Evolutionary conservation across 176 grass and related monocot species (phyloP).

Genomic region (Phragmites australis): DNA sequence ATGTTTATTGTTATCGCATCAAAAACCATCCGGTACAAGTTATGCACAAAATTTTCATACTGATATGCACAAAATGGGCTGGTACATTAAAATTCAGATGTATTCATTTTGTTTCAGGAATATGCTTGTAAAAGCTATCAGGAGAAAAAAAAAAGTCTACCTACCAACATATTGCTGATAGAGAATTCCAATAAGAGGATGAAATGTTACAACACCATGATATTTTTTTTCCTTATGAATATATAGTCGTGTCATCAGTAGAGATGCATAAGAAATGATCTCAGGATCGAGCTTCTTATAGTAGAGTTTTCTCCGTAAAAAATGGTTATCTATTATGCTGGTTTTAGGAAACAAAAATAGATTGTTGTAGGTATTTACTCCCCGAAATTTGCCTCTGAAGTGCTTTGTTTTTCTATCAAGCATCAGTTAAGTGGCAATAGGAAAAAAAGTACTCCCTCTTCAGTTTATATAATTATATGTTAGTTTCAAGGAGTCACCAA

Average conservation of each 20-base stretch:
- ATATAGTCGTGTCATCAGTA: not conserved
- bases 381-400: not conserved
- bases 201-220: not conserved
- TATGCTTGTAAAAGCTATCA: not conserved
- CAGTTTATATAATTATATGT: not conserved
- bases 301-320: not conserved
- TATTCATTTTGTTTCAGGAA: not conserved
- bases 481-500: not conserved
- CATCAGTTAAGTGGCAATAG: not conserved
- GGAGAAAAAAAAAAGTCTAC: not conserved
- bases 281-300: slow-evolving; percentile 1
- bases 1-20: not conserved
- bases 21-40: too few species aligned
- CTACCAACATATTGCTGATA: not conserved
- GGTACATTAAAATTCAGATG: not conserved
- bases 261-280: not conserved
- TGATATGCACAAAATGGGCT: not conserved
- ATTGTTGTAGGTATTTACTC: not conserved
- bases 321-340: too few species aligned
- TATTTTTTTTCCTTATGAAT: not conserved
- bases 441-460: not conserved
- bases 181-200: not conserved
- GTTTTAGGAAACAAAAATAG: not conserved
- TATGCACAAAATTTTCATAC: not conserved
- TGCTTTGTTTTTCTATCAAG: not conserved